Percentiles rank a stretch among this genome's conserved stretches.
These are phyloP conservation scores for Arthrobotrys sphaeroides DNA, from an alignment of 2,329 filamentous ascomycete species.

Conservation along the genomic window DNA sequence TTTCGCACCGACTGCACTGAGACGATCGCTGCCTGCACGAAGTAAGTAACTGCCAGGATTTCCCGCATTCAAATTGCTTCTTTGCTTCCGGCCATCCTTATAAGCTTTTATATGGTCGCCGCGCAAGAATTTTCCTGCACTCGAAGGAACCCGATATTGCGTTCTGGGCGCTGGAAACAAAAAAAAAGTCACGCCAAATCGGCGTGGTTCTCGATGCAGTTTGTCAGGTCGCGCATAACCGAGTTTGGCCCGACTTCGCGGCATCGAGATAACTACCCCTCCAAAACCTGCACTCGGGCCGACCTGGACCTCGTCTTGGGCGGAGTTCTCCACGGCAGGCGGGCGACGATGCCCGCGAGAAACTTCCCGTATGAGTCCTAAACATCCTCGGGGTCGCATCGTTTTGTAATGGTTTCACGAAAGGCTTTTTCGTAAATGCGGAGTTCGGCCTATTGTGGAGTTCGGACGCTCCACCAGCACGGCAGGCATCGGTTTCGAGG, in stretches of 20 bases:
- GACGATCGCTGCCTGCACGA: slow-evolving; percentile 27
- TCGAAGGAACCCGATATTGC: slow-evolving; percentile 26
- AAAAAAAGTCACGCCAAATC: slow-evolving; percentile 51
- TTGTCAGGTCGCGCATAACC: slow-evolving; percentile 34
- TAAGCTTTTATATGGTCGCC: slow-evolving; percentile 38
- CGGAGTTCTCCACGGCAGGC: slow-evolving; percentile 47
- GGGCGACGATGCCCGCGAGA: slow-evolving; percentile 37
- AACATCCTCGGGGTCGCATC: slow-evolving; percentile 18
- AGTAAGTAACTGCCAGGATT: slow-evolving; percentile 38
- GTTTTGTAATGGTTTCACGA: slow-evolving; percentile 48
- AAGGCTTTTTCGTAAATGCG: slow-evolving; percentile 25
- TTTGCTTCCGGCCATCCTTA: slow-evolving; percentile 15
- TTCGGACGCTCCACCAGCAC: slow-evolving; percentile 3
- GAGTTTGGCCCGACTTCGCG: slow-evolving; percentile 36
- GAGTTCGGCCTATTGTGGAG: slow-evolving; percentile 21
- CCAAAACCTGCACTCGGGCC: slow-evolving; percentile 38
- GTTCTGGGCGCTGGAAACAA: not conserved
- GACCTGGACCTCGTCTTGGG: slow-evolving; percentile 26
- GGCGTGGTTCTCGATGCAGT: slow-evolving; percentile 42
- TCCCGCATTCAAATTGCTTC: slow-evolving; percentile 32
- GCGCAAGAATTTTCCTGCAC: slow-evolving; percentile 31
- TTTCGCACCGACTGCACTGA: slow-evolving; percentile 2
- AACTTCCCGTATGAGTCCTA: slow-evolving; percentile 39
- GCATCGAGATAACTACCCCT: not conserved
- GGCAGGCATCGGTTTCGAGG: slow-evolving; percentile 36